phyloP scores from a whole-genome alignment of 768 basidiomycete species.

The Termitomyces sp. region DNA sequence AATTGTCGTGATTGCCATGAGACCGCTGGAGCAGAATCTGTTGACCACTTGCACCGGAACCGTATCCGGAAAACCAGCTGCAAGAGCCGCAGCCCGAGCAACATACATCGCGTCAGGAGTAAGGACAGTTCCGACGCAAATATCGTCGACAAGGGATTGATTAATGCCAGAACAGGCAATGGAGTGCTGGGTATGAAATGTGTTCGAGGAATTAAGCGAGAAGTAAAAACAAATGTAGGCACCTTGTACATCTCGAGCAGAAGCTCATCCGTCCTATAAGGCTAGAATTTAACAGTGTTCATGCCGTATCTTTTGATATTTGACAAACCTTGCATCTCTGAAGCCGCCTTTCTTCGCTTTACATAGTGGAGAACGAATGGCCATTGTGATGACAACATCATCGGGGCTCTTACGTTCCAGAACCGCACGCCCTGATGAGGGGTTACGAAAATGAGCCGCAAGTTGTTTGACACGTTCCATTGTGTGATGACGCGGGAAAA shows the following conservation, averaged over 20 bases:
- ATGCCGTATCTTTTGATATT: background rate
- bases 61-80: slow-evolving; percentile 75
- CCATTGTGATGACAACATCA: slow-evolving; percentile 81
- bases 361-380: slow-evolving; percentile 70
- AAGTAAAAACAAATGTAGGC: slow-evolving; percentile 1
- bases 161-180: slow-evolving; percentile 53
- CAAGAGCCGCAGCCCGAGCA: slow-evolving; percentile 67
- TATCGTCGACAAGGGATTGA: slow-evolving; percentile 63
- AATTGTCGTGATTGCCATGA: slow-evolving; percentile 78
- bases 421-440: slow-evolving; percentile 38
- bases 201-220: background rate
- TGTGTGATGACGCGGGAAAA: background rate
- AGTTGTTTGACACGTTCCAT: slow-evolving; percentile 69
- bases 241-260: slow-evolving; percentile 81
- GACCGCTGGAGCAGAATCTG: slow-evolving; percentile 77
- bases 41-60: slow-evolving; percentile 73
- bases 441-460: slow-evolving; percentile 45
- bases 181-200: slow-evolving; percentile 37
- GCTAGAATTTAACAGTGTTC: background rate
- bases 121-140: slow-evolving; percentile 76
- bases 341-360: slow-evolving; percentile 73
- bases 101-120: slow-evolving; percentile 61
- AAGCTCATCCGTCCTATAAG: slow-evolving; percentile 64
- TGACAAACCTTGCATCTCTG: slow-evolving; percentile 58
- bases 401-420: slow-evolving; percentile 57